Evolutionary conservation across 805 yeast species (phyloP).

Genomic region (Danielia reshetovae): DNA sequence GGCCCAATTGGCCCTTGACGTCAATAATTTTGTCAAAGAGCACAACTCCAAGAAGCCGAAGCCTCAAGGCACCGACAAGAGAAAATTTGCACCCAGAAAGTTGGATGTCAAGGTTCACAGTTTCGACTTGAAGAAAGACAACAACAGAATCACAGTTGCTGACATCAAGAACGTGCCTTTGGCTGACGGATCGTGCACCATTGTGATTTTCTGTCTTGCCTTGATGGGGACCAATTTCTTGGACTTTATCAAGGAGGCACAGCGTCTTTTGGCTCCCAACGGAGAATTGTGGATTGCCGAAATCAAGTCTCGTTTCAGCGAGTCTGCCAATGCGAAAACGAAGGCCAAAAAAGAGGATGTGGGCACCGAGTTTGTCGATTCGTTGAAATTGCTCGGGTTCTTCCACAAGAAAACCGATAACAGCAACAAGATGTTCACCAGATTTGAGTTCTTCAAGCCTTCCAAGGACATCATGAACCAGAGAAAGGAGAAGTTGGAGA

Average conservation of each 20-base stretch:
- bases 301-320: constrained; percentile 86
- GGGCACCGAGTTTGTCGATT: constrained; percentile 77
- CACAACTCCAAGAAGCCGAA: constrained; percentile 17
- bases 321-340: constrained; percentile 31
- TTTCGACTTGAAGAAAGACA: constrained; percentile 87
- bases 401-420: constrained; percentile 86
- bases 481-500: constrained; percentile 55
- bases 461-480: constrained; percentile 62
- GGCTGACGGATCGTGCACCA: constrained; percentile 69
- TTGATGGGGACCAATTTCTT: constrained; percentile 96
- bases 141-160: constrained; percentile 91
- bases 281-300: constrained; percentile 98
- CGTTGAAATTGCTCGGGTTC: constrained; percentile 75
- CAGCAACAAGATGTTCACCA: constrained; percentile 85
- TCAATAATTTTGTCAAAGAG: constrained; percentile 45
- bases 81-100: constrained; percentile 32
- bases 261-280: constrained; percentile 78
- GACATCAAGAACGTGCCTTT: constrained; percentile 91
- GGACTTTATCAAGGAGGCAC: constrained; percentile 88
- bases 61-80: constrained; percentile 18
- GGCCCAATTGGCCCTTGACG: constrained; percentile 76
- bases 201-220: constrained; percentile 92
- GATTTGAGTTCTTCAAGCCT: constrained; percentile 93
- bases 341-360: constrained; percentile 35
- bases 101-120: constrained; percentile 68